Conservation (phyloP, 306 rosid genomes). For the Mucuna pruriens region DNA sequence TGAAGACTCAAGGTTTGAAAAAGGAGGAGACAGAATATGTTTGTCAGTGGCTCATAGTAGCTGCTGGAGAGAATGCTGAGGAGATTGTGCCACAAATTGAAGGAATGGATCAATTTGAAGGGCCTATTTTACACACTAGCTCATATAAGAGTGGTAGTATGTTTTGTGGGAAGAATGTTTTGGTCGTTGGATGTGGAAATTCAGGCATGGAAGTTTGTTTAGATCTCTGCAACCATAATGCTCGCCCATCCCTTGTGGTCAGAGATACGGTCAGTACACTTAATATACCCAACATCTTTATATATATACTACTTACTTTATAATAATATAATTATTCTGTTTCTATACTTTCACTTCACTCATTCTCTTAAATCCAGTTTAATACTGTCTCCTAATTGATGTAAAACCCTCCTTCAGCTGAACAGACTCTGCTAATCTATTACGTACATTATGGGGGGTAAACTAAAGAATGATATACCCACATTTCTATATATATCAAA, state of each 20-base stretch:
- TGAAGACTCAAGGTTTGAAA: slow-evolving; percentile 44
- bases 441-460: not conserved
- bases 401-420: not conserved
- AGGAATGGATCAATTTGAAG: slow-evolving; percentile 60
- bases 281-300: not conserved
- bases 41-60: slow-evolving; percentile 71
- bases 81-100: slow-evolving; percentile 61
- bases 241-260: slow-evolving; percentile 72
- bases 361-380: not conserved
- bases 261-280: slow-evolving; percentile 68
- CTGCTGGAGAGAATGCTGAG: slow-evolving; percentile 84
- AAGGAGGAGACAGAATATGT: slow-evolving; percentile 51
- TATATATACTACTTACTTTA: not conserved
- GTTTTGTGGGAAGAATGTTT: slow-evolving; percentile 66
- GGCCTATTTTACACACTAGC: slow-evolving; percentile 67
- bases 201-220: slow-evolving; percentile 89
- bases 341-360: not conserved
- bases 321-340: not conserved
- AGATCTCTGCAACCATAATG: slow-evolving; percentile 76
- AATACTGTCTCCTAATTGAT: not conserved
- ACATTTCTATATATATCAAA: too few relatives aligned
- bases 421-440: not conserved
- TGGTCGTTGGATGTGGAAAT: slow-evolving; percentile 91
- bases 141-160: slow-evolving; percentile 60
- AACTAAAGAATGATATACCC: too few relatives aligned